These are phyloP conservation scores for Coniochaeta sp. DNA, from an alignment of 2,329 filamentous ascomycete species.

Conservation along the genomic window DNA sequence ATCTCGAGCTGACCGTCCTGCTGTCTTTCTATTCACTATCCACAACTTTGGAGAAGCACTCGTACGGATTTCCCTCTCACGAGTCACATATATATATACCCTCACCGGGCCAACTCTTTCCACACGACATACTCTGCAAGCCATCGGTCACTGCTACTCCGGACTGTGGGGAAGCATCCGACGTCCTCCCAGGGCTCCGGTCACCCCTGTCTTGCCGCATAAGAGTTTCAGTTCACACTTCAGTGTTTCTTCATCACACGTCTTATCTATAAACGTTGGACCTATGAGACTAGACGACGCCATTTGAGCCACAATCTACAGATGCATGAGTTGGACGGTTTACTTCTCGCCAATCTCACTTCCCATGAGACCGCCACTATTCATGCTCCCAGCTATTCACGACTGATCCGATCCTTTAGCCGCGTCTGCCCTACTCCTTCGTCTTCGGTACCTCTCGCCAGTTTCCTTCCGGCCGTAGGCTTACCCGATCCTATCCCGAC, in stretches of 20 bases:
- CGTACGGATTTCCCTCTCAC: no score
- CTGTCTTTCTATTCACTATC: no score
- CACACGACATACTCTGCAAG: no score
- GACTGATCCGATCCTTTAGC: not conserved
- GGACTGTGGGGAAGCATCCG: not conserved
- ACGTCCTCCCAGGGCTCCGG: not conserved
- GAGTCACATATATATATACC: no score
- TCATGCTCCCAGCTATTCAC: slow-evolving; percentile 1
- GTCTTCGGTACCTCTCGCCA: not conserved
- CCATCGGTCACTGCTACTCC: no score
- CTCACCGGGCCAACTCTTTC: no score
- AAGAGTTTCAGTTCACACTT: not conserved
- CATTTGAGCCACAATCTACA: not conserved
- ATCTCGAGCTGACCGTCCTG: no score
- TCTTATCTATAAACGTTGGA: not conserved
- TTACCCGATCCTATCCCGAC: not conserved
- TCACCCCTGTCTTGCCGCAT: not conserved
- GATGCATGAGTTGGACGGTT: slow-evolving; percentile 4
- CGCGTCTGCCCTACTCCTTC: not conserved
- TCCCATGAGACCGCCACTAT: slow-evolving; percentile 5
- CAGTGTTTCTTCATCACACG: not conserved
- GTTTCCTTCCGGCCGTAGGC: not conserved
- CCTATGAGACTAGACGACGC: not conserved
- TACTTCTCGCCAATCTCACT: slow-evolving; percentile 1
- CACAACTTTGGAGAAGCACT: no score